Conservation (phyloP, 2,329 filamentous ascomycete genomes). For the Aureobasidium leucospermi region DNA sequence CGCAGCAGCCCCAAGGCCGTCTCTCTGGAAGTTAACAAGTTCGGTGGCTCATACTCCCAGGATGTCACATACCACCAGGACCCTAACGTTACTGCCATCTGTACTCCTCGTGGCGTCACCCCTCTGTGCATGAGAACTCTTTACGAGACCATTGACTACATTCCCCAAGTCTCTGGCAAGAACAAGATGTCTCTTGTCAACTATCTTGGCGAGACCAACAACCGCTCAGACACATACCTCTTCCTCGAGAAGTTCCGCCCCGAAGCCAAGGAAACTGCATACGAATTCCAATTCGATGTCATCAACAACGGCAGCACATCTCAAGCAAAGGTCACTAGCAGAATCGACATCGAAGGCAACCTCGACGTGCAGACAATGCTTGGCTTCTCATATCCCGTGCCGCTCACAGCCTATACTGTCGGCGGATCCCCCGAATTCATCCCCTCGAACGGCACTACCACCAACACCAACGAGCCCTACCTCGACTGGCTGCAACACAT, state of each 20-base stretch:
- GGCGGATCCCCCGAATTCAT: slow-evolving; percentile 49
- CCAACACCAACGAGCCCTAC: slow-evolving; percentile 61
- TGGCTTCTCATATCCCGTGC: slow-evolving; percentile 47
- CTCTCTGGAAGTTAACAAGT: slow-evolving; percentile 22
- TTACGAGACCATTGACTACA: slow-evolving; percentile 49
- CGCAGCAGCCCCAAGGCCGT: slow-evolving; percentile 27
- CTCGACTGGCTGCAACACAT: slow-evolving; percentile 55
- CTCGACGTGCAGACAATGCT: slow-evolving; percentile 57
- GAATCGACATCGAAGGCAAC: slow-evolving; percentile 50
- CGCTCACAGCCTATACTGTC: slow-evolving; percentile 52
- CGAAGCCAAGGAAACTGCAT: slow-evolving; percentile 37
- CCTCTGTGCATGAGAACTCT: slow-evolving; percentile 47
- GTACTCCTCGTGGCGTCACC: slow-evolving; percentile 46
- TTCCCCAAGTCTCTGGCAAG: slow-evolving; percentile 33
- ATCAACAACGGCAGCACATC: slow-evolving; percentile 50
- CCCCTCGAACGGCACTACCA: slow-evolving; percentile 39
- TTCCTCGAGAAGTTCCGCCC: slow-evolving; percentile 52
- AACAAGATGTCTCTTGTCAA: slow-evolving; percentile 42
- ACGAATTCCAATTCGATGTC: slow-evolving; percentile 50
- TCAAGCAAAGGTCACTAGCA: slow-evolving; percentile 32
- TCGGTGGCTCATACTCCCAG: slow-evolving; percentile 4
- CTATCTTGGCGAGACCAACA: slow-evolving; percentile 41
- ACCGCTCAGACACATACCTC: slow-evolving; percentile 47
- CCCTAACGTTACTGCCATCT: slow-evolving; percentile 33
- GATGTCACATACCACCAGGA: slow-evolving; percentile 17